phyloP scores from a whole-genome alignment of 1,284 basidiomycete species.

The Cronartium quercuum region DNA sequence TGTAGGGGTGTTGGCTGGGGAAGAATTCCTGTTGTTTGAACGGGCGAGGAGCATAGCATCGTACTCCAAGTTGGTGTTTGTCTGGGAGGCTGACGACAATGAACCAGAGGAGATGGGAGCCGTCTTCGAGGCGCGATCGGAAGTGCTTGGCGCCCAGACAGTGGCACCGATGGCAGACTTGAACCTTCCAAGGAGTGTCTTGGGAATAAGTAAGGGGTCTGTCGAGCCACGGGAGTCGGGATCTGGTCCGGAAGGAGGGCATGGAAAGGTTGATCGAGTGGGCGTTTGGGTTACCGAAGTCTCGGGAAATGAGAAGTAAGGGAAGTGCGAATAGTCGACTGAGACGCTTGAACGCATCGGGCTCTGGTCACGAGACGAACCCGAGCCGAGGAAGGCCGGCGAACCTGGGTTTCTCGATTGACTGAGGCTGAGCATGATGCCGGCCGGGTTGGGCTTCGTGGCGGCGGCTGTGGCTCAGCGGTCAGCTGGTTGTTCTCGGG shows the following conservation, averaged over 20 bases:
- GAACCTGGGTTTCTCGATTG: no score
- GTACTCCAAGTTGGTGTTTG: not conserved
- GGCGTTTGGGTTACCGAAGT: not conserved
- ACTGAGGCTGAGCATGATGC: no score
- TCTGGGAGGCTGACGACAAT: not conserved
- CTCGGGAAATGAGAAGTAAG: slow-evolving; percentile 31
- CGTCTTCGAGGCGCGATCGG: slow-evolving; percentile 8
- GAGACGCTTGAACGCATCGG: slow-evolving; percentile 1
- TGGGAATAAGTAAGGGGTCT: not conserved
- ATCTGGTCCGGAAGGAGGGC: slow-evolving; percentile 2
- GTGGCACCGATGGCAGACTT: slow-evolving; percentile 36
- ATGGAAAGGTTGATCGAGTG: not conserved
- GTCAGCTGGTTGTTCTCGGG: no score
- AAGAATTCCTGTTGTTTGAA: not conserved
- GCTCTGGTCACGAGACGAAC: not conserved
- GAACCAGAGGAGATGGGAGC: slow-evolving; percentile 13
- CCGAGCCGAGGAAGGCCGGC: no score
- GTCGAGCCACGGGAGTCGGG: not conserved
- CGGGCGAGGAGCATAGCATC: not conserved
- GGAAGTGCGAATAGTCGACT: slow-evolving; percentile 2
- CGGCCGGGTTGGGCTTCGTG: no score
- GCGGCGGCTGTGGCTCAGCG: no score
- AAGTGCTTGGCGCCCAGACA: slow-evolving; percentile 20
- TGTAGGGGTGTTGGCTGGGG: not conserved
- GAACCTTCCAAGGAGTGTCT: slow-evolving; percentile 24